Evolutionary conservation across 2,329 filamentous ascomycete species (phyloP).

Genomic region (Paecilomyces sp.): DNA sequence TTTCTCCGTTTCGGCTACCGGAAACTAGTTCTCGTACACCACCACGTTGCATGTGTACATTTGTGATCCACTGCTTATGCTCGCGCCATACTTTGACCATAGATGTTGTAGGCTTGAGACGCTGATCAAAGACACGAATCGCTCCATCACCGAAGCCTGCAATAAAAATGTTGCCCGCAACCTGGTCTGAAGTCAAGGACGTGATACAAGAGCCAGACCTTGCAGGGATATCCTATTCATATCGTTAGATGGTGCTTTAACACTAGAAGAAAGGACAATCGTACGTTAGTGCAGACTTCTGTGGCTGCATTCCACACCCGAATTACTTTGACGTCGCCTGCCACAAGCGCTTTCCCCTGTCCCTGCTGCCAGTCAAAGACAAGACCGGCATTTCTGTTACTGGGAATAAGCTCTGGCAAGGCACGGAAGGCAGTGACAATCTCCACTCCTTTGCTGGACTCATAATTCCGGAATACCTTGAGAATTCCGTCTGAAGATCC

Average conservation of each 20-base stretch:
- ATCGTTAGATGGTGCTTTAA: neutral
- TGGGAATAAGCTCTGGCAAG: conserved; percentile 85
- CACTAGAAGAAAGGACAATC: conserved; percentile 12
- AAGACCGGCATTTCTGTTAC: conserved; percentile 88
- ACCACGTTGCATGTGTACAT: conserved; percentile 92
- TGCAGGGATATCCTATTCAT: conserved; percentile 70
- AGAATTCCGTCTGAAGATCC: conserved; percentile 93
- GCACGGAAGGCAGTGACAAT: conserved; percentile 88
- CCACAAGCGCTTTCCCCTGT: conserved; percentile 89
- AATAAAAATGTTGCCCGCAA: conserved; percentile 92
- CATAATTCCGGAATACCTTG: conserved; percentile 88
- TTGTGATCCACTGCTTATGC: conserved; percentile 91
- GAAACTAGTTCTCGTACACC: conserved; percentile 86
- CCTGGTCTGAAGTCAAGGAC: conserved; percentile 91
- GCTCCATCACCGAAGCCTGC: conserved; percentile 95
- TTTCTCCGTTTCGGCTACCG: conserved; percentile 84
- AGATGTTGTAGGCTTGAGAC: conserved; percentile 71
- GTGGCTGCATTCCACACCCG: conserved; percentile 92
- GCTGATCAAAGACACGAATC: conserved; percentile 87
- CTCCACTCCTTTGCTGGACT: conserved; percentile 66
- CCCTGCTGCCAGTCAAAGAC: conserved; percentile 99
- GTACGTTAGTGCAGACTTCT: conserved; percentile 74
- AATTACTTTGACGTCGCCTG: conserved; percentile 91
- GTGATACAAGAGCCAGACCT: conserved; percentile 94
- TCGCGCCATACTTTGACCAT: conserved; percentile 98